Evolutionary conservation across 169 alveolate genomes (phyloP).

Genomic region (Cryptosporidium meleagridis): DNA sequence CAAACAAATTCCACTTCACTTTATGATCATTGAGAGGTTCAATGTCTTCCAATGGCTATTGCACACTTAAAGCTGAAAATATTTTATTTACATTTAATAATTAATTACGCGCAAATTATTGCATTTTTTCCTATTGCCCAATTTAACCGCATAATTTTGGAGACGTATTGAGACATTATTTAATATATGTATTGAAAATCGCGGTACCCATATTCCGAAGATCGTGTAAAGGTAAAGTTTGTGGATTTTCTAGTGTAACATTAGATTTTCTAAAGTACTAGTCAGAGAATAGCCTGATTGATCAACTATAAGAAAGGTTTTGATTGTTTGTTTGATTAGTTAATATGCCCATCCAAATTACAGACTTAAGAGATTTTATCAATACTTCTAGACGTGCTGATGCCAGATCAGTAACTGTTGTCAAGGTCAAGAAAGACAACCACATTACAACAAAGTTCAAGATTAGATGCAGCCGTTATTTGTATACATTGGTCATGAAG

Average conservation of each 20-base stretch:
- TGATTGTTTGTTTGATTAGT: not conserved
- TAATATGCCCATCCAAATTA: constrained; percentile 85
- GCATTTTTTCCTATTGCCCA: not conserved
- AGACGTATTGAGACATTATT: constrained; percentile 17
- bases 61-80: not conserved
- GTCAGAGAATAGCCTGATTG: not conserved
- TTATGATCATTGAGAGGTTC: not conserved
- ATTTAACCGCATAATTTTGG: constrained; percentile 11
- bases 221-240: not conserved
- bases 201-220: constrained; percentile 9
- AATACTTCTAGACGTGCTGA: constrained; percentile 86
- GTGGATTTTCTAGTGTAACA: not conserved
- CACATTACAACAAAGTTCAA: constrained; percentile 91
- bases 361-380: constrained; percentile 85
- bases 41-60: not conserved
- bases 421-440: constrained; percentile 84
- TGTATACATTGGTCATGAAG: constrained; percentile 93
- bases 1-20: not conserved
- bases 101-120: constrained; percentile 14
- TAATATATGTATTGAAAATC: not conserved
- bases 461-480: constrained; percentile 92
- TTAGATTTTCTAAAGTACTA: not conserved
- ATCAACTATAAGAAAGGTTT: not conserved
- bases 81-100: not conserved
- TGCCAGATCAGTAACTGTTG: constrained; percentile 87